Conservation (phyloP, 257 asterid species). For the Craterostigma plantagineum region DNA sequence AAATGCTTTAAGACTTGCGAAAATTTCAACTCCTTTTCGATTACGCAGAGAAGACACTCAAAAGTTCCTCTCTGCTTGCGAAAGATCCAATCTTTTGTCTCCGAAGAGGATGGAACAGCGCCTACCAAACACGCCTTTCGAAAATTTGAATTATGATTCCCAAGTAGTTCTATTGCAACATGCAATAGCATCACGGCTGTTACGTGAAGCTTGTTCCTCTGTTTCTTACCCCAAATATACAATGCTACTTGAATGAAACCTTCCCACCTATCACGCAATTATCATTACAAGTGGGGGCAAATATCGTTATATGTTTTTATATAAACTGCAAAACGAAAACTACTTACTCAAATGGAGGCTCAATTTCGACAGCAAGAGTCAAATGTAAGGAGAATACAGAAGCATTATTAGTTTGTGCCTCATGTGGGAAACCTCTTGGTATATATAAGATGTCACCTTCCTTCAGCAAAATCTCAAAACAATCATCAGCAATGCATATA, state of each 20-base stretch:
- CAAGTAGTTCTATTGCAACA: conserved; percentile 35
- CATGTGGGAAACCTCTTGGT: conserved; percentile 74
- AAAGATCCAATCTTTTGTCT: conserved; percentile 18
- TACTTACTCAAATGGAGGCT: conserved; percentile 79
- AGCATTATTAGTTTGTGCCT: conserved; percentile 22
- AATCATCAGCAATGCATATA: too few species aligned
- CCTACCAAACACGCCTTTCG: conserved; percentile 73
- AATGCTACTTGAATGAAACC: conserved; percentile 49
- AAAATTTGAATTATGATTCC: conserved; percentile 33
- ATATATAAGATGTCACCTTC: conserved; percentile 70
- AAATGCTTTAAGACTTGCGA: conserved; percentile 18
- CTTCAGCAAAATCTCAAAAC: conserved; percentile 32
- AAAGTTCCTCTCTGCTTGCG: conserved; percentile 27
- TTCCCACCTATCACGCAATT: conserved; percentile 49
- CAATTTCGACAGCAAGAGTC: conserved; percentile 73
- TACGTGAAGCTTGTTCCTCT: conserved; percentile 11
- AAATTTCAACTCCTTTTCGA: conserved; percentile 26
- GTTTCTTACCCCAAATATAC: conserved; percentile 32
- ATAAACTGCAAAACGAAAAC: too few species aligned
- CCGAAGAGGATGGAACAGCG: conserved; percentile 22
- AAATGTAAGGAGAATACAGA: conserved; percentile 55
- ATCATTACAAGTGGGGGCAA: too few species aligned
- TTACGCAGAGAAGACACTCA: conserved; percentile 18
- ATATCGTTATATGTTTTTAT: too few species aligned
- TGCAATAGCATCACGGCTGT: conserved; percentile 30